phyloP scores from a whole-genome alignment of 2,329 filamentous ascomycete genomes.

The Colletotrichum ledebouriae region DNA sequence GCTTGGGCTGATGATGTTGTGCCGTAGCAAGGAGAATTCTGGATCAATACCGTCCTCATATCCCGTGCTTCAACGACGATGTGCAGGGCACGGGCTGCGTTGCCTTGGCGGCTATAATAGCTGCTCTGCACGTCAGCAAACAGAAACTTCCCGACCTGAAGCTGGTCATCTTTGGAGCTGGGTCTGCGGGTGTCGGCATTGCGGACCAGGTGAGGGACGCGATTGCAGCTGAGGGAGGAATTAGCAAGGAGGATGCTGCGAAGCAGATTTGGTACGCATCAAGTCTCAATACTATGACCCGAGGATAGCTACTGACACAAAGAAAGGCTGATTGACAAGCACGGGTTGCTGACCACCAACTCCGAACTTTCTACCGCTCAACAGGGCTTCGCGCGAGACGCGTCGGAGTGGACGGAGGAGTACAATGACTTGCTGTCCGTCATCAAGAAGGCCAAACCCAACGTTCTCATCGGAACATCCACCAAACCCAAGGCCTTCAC shows the following conservation, averaged over 20 bases:
- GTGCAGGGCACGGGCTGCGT: constrained; percentile 92
- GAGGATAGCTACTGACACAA: background rate
- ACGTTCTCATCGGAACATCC: constrained; percentile 87
- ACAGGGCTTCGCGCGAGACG: constrained; percentile 73
- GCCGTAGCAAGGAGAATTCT: constrained; percentile 75
- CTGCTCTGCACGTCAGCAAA: constrained; percentile 77
- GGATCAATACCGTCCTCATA: constrained; percentile 78
- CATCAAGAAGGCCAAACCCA: constrained; percentile 79
- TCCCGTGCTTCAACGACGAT: constrained; percentile 92
- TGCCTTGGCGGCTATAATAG: constrained; percentile 84
- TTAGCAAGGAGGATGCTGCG: constrained; percentile 79
- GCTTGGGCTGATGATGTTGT: background rate
- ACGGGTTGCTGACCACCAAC: constrained; percentile 77
- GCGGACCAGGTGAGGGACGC: constrained; percentile 87
- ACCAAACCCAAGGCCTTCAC: constrained; percentile 84
- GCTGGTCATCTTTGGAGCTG: constrained; percentile 83
- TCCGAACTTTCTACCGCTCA: constrained; percentile 77
- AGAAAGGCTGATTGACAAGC: constrained; percentile 82
- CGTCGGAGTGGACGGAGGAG: constrained; percentile 72
- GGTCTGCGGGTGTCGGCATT: constrained; percentile 86
- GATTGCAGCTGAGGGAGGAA: constrained; percentile 76
- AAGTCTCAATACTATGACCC: accelerated
- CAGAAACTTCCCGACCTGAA: constrained; percentile 76
- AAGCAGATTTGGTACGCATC: constrained; percentile 79
- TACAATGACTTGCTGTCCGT: constrained; percentile 73